Base-by-base conservation (phyloP, 1,284 basidiomycete species). In the Athelia psychrophila region DNA sequence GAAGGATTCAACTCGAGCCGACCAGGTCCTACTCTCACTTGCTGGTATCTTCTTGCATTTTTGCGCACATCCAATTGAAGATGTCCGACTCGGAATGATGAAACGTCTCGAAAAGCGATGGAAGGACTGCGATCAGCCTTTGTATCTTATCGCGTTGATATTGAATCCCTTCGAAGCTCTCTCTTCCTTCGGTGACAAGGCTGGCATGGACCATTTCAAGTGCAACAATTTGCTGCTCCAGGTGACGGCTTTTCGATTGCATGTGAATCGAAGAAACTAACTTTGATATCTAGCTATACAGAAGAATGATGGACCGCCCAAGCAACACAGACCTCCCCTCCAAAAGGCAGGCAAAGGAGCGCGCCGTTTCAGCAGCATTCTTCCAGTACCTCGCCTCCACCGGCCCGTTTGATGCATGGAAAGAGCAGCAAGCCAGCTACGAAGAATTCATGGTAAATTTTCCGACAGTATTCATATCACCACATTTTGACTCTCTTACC, bases 81-180 rank as follows among this genome's bases (percentile, higher is more conserved):
- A 50, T 15, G 36, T 54, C 16, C 16, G 23, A n/a, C 16, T 15
- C 6, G 45, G 51, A 13, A 54, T 54, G 53, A 33, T 35, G 18
- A 54, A 52, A 32, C 53, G 50, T 12, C 15, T 54, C 20, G 53
- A 54, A 30, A 51, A 54, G 50, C 44, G 51, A 5, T 54, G 53
- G 53, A 52, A 51, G 50, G 53, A 51, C 24, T 12, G 23, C 16
- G 53, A 54, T 33, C 53, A 54, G 46, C 25, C 46, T 19, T 12
- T 54, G 16, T 47, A 51, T n/a, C 12, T 54, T 40, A 24, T 52
- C 30, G 44, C 51, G 15, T 24, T 54, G 33, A 32, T 54, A 12
- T 22, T 52, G 15, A 54, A 54, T 24, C 53, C 50, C 16, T 54
- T 48, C 24, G 50, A 54, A 25, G 24, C 20, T 15, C 33, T 54